Percentiles rank a stretch among this genome's conserved stretches.
Conservation (phyloP, 768 basidiomycete genomes). For the Auriscalpium vulgare region DNA sequence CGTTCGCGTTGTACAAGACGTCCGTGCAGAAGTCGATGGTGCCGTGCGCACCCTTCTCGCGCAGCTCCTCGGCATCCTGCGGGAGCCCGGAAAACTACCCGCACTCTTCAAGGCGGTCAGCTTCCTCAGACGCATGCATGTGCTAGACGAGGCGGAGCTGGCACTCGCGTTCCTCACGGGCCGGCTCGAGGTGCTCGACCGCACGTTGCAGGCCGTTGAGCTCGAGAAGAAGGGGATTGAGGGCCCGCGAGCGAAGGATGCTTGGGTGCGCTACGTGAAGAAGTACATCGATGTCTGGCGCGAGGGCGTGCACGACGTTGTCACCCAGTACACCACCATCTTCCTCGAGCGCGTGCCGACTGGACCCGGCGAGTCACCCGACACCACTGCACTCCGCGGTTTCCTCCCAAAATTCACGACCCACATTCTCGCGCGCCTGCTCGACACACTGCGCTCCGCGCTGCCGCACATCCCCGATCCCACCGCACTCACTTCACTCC, state of each 20-base stretch:
- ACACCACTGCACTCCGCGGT: constrained; percentile 33
- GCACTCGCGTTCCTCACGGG: constrained; percentile 79
- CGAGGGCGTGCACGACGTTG: constrained; percentile 87
- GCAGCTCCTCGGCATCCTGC: constrained; percentile 68
- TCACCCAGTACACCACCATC: constrained; percentile 84
- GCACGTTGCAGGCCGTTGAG: constrained; percentile 45
- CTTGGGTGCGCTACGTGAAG: constrained; percentile 70
- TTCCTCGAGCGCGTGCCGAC: constrained; percentile 64
- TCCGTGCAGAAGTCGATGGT: constrained; percentile 59
- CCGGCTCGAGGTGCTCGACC: constrained; percentile 54
- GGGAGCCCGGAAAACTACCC: constrained; percentile 84
- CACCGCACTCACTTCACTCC: constrained; percentile 66
- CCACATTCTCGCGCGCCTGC: constrained; percentile 55
- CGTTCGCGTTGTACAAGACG: constrained; percentile 47
- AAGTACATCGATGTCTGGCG: constrained; percentile 88
- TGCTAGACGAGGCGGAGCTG: constrained; percentile 65
- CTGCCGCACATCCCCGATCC: constrained; percentile 54
- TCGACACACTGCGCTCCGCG: constrained; percentile 53
- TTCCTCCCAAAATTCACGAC: constrained; percentile 61
- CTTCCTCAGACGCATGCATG: constrained; percentile 79
- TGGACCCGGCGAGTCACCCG: constrained; percentile 13
- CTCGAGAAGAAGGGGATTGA: constrained; percentile 27
- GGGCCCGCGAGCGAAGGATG: constrained; percentile 47
- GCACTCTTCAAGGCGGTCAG: constrained; percentile 85
- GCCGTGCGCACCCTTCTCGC: constrained; percentile 63